phyloP scores from a whole-genome alignment of 2,329 filamentous ascomycete species.

The Sarocladium strictum region DNA sequence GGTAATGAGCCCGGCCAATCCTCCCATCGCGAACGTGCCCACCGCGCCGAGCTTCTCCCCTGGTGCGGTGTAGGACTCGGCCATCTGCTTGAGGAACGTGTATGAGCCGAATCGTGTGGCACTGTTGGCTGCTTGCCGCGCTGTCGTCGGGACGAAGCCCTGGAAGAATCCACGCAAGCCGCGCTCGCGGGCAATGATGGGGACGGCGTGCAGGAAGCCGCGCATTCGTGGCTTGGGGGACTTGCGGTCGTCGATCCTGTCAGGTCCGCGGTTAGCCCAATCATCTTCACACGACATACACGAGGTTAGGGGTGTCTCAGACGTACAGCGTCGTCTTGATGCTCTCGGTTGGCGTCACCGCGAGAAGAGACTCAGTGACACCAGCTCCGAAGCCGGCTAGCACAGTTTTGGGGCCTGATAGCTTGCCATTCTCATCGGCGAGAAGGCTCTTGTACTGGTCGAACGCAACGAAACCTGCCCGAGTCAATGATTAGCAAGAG shows the following conservation, averaged over 20 bases:
- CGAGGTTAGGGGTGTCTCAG: background rate
- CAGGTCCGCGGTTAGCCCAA: background rate
- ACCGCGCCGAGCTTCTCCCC: conserved; percentile 88
- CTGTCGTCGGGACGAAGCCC: conserved; percentile 91
- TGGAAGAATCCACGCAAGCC: conserved; percentile 93
- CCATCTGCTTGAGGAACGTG: conserved; percentile 83
- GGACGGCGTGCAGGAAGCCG: conserved; percentile 86
- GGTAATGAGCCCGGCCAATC: conserved; percentile 82
- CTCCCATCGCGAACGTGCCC: conserved; percentile 87
- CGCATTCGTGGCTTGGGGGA: conserved; percentile 75
- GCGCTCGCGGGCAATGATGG: conserved; percentile 80
- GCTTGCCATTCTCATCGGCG: conserved; percentile 76
- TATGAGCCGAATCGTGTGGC: conserved; percentile 89
- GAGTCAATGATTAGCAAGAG: background rate
- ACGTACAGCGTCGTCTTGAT: conserved; percentile 88
- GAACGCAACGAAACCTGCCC: conserved; percentile 73
- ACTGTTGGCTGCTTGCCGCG: conserved; percentile 89
- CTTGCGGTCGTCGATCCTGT: conserved; percentile 90
- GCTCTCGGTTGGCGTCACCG: conserved; percentile 94
- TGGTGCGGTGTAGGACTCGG: conserved; percentile 84
- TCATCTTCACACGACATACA: background rate
- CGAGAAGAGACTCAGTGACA: conserved; percentile 85
- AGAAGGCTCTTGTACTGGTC: conserved; percentile 87
- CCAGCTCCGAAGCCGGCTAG: conserved; percentile 92
- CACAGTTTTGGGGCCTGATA: conserved; percentile 85